Conservation (phyloP, 2,329 filamentous ascomycete genomes). For the Paecilomyces fulvus region DNA sequence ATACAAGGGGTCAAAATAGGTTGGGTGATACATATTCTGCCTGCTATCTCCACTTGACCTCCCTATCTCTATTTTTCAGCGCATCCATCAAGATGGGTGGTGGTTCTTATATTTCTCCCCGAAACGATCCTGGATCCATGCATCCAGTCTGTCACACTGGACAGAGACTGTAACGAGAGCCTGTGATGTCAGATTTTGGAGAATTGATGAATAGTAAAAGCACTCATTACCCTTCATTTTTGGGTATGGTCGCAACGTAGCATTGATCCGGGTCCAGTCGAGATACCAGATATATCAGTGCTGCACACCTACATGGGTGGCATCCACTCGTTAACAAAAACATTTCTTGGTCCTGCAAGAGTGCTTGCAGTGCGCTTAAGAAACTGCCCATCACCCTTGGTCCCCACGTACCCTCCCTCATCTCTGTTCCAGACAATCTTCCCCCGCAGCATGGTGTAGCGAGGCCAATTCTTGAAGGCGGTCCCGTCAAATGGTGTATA, state of each 20-base stretch:
- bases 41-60: too few species aligned
- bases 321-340: not conserved
- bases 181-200: too few species aligned
- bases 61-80: not conserved
- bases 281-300: too few species aligned
- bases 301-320: not conserved
- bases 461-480: conserved; percentile 51
- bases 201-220: too few species aligned
- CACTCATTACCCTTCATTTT: too few species aligned
- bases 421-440: conserved; percentile 48
- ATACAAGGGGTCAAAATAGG: too few species aligned
- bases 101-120: not conserved
- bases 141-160: not conserved
- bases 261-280: too few species aligned
- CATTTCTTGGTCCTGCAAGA: not conserved
- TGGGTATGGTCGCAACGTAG: too few species aligned
- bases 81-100: not conserved
- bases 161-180: not conserved
- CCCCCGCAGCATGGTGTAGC: conserved; percentile 52
- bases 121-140: not conserved
- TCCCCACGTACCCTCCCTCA: conserved; percentile 41
- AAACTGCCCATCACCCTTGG: conserved; percentile 44
- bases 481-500: conserved; percentile 56
- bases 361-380: not conserved
- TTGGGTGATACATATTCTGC: too few species aligned